These are phyloP conservation scores for Vaccinium macrocarpon DNA, from an alignment of 148 eudicot genomes.

Conservation along the genomic window DNA sequence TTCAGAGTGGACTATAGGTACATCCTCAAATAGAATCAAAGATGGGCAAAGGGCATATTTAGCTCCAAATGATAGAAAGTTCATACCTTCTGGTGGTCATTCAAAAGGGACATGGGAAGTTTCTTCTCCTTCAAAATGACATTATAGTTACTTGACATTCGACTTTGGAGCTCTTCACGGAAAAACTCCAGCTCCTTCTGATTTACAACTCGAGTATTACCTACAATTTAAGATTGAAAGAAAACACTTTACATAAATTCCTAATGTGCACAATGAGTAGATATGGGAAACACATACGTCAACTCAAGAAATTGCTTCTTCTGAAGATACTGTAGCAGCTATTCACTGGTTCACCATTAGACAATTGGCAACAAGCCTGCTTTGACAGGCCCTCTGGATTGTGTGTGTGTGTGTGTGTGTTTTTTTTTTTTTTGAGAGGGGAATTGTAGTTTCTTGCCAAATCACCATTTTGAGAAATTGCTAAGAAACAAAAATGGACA, in stretches of 20 bases:
- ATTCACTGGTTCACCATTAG: background rate
- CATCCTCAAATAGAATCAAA: background rate
- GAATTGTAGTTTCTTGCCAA: background rate
- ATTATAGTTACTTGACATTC: conserved; percentile 68
- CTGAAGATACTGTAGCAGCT: background rate
- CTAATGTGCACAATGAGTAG: background rate
- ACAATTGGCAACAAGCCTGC: background rate
- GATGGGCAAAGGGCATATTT: background rate
- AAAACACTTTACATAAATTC: no score
- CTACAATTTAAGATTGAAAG: conserved; percentile 27
- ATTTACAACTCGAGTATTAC: conserved; percentile 65
- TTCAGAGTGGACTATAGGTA: background rate
- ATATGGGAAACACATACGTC: background rate
- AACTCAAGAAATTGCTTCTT: background rate
- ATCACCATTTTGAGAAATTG: background rate
- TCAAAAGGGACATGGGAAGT: conserved; percentile 84
- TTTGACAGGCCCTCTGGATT: background rate
- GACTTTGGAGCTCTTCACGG: conserved; percentile 65
- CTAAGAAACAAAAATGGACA: background rate
- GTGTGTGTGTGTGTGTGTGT: no score
- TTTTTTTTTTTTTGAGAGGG: no score
- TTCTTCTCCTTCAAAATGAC: conserved; percentile 73
- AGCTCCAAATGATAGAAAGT: background rate
- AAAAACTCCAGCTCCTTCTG: conserved; percentile 83
- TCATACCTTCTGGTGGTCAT: conserved; percentile 75